These are phyloP conservation scores for Pleurotus djamor DNA, from an alignment of 768 basidiomycete genomes.

Conservation along the genomic window DNA sequence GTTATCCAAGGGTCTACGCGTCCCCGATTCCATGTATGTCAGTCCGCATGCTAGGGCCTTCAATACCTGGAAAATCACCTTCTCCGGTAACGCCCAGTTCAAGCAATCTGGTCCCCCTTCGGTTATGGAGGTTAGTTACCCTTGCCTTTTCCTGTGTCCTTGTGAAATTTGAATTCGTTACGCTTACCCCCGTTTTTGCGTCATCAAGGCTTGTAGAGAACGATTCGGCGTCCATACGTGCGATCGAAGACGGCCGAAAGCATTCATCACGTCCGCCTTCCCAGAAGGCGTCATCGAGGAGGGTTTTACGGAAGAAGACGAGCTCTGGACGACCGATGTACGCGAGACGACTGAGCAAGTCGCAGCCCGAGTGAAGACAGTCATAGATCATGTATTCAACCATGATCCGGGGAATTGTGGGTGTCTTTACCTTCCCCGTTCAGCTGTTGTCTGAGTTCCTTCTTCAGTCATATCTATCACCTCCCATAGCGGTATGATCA, in stretches of 20 bases:
- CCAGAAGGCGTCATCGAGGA: constrained; percentile 54
- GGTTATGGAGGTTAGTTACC: constrained; percentile 51
- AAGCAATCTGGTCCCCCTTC: constrained; percentile 25
- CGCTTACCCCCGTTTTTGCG: background rate
- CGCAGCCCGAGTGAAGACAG: constrained; percentile 41
- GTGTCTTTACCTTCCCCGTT: constrained; percentile 15
- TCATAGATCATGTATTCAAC: constrained; percentile 56
- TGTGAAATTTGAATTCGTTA: too few species aligned
- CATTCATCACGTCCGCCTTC: constrained; percentile 46
- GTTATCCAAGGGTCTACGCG: constrained; percentile 36
- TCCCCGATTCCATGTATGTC: constrained; percentile 55
- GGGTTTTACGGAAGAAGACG: constrained; percentile 61
- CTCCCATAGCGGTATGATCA: constrained; percentile 62
- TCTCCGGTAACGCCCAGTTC: constrained; percentile 31
- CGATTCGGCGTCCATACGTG: constrained; percentile 68
- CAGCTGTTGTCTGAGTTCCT: background rate
- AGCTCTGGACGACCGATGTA: constrained; percentile 51
- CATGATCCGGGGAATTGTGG: constrained; percentile 43
- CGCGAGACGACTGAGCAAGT: constrained; percentile 52
- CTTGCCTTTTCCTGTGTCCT: too few species aligned
- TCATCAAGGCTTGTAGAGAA: constrained; percentile 61
- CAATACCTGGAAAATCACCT: constrained; percentile 52
- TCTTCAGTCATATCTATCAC: constrained; percentile 62
- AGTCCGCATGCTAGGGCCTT: constrained; percentile 67
- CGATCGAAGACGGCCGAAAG: constrained; percentile 53